A percentile compares a stretch with the other conserved stretches of the same genome.
phyloP scores from a whole-genome alignment of 139 green algal genomes.

The Chloropicon primus region DNA sequence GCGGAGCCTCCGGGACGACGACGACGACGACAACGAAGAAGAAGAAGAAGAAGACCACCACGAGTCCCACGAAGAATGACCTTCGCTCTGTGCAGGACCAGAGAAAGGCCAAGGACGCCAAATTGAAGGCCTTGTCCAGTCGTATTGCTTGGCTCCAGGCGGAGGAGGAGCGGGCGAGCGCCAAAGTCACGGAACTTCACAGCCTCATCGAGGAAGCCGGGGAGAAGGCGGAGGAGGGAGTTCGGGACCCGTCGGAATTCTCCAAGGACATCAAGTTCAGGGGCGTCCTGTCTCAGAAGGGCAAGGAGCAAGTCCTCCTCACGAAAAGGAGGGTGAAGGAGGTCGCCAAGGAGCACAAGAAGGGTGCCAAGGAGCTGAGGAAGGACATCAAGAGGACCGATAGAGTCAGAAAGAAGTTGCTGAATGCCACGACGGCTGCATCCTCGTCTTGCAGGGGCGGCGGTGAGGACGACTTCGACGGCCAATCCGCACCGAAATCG shows the following conservation, averaged over 20 bases:
- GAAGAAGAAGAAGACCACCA: background rate
- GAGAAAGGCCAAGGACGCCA: background rate
- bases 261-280: background rate
- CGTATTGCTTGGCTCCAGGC: background rate
- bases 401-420: too few species aligned
- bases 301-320: background rate
- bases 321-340: background rate
- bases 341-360: background rate
- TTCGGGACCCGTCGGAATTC: background rate
- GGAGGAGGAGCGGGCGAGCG: background rate
- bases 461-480: too few species aligned
- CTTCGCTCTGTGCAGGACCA: background rate
- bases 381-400: background rate
- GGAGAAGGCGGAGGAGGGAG: background rate
- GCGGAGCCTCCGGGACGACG: too few species aligned
- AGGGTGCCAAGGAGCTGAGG: background rate
- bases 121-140: background rate
- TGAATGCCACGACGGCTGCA: too few species aligned
- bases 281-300: background rate
- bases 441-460: too few species aligned
- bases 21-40: background rate
- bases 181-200: background rate
- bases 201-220: background rate
- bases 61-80: background rate
- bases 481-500: too few species aligned